A percentile compares a stretch with the other conserved stretches of the same genome.
Evolutionary conservation across 1,284 basidiomycete species (phyloP).

Genomic region (Papiliotrema laurentii): DNA sequence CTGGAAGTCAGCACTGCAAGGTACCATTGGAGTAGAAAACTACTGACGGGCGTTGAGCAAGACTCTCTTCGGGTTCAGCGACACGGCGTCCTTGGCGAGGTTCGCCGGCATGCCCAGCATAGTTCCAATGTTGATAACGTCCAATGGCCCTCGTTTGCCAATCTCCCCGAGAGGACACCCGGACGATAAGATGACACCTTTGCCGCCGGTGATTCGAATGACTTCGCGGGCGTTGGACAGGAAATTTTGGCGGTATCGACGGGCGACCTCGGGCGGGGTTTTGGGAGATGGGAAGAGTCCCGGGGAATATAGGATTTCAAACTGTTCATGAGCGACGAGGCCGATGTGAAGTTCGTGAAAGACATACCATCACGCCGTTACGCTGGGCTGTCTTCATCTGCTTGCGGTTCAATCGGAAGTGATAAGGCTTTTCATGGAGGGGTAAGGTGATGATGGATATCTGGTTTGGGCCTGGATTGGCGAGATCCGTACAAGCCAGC

Average conservation of each 20-base stretch:
- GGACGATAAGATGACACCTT: conserved; percentile 44
- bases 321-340: conserved; percentile 18
- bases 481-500: conserved; percentile 43
- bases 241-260: conserved; percentile 44
- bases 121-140: conserved; percentile 45
- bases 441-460: conserved; percentile 47
- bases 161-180: conserved; percentile 32
- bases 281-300: conserved; percentile 36
- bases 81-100: conserved; percentile 44
- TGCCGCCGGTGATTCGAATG: conserved; percentile 43
- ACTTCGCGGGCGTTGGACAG: conserved; percentile 45
- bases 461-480: conserved; percentile 46
- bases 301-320: conserved; percentile 45
- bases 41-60: conserved; percentile 46
- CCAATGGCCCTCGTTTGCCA: conserved; percentile 36
- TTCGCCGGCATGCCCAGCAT: conserved; percentile 48
- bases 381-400: conserved; percentile 44
- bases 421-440: conserved; percentile 41
- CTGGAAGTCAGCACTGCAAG: conserved; percentile 14
- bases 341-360: not conserved
- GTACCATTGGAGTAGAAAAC: not conserved
- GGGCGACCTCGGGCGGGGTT: conserved; percentile 22
- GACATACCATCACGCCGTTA: conserved; percentile 46
- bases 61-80: conserved; percentile 34
- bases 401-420: conserved; percentile 40